phyloP scores from a whole-genome alignment of 2,329 filamentous ascomycete species.

The Penicillium thymicola region DNA sequence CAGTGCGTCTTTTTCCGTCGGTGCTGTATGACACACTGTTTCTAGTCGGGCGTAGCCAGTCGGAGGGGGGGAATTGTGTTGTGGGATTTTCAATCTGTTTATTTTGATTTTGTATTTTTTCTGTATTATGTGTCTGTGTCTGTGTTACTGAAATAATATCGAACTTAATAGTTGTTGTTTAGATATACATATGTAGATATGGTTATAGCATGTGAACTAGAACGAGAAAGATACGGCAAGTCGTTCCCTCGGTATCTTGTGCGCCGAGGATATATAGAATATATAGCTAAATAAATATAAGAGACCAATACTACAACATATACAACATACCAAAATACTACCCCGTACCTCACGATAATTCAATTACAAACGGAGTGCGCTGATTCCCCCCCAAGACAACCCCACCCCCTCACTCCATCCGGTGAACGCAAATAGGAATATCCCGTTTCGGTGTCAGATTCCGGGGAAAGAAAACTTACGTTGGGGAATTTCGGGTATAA shows the following conservation, averaged over 20 bases:
- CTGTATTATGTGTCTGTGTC: not conserved
- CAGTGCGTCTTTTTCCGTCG: constrained; percentile 24
- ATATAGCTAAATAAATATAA: not conserved
- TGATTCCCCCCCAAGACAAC: not conserved
- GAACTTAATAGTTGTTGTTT: not conserved
- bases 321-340: too few relatives aligned
- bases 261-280: not conserved
- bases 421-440: constrained; percentile 38
- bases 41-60: constrained; percentile 14
- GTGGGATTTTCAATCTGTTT: not conserved
- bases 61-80: constrained; percentile 1
- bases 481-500: not conserved
- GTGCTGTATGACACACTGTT: constrained; percentile 23
- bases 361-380: not conserved
- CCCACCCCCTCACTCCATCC: constrained; percentile 23
- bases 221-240: not conserved
- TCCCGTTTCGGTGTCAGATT: constrained; percentile 26
- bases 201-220: not conserved
- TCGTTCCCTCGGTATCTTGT: not conserved
- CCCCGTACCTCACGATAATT: too few relatives aligned
- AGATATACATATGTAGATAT: not conserved
- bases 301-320: not conserved
- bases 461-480: constrained; percentile 15
- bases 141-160: not conserved
- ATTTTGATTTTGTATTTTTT: not conserved